Conservation (phyloP, 371 early-diverging fungal species). For the Gilbertella persicaria region DNA sequence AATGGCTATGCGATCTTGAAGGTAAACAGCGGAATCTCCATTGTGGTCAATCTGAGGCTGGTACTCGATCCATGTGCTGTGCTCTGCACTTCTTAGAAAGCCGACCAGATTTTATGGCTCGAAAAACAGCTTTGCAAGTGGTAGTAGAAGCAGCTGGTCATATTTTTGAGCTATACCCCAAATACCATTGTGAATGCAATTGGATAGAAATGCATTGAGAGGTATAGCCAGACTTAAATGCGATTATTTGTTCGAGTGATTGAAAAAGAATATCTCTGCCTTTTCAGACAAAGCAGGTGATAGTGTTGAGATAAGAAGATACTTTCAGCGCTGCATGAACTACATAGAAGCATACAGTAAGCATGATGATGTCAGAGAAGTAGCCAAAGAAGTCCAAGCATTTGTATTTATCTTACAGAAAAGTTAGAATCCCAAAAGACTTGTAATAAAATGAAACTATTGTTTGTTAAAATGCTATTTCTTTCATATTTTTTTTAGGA, state of each 20-base stretch:
- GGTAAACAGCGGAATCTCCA: too few species aligned
- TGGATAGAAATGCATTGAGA: constrained; percentile 7
- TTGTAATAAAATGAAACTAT: too few species aligned
- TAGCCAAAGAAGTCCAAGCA: not conserved
- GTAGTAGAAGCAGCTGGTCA: constrained; percentile 6
- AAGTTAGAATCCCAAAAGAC: not conserved
- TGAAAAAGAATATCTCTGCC: constrained; percentile 51
- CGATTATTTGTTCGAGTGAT: constrained; percentile 40
- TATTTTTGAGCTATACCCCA: constrained; percentile 5
- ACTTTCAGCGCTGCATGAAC: not conserved
- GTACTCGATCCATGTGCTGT: too few species aligned
- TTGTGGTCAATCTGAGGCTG: too few species aligned
- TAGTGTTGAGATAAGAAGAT: not conserved
- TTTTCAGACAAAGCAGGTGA: constrained; percentile 24
- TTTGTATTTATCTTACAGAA: constrained; percentile 2
- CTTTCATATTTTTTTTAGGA: too few species aligned
- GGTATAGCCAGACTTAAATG: not conserved
- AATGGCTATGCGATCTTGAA: too few species aligned
- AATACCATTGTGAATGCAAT: constrained; percentile 9
- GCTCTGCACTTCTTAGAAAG: not conserved
- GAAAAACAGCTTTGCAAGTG: not conserved
- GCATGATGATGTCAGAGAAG: not conserved
- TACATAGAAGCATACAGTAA: constrained; percentile 9
- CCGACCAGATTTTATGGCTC: not conserved
- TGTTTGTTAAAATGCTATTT: too few species aligned